Evolutionary conservation across 2,329 filamentous ascomycete species (phyloP).

Genomic region (Aspergillus sclerotialis): DNA sequence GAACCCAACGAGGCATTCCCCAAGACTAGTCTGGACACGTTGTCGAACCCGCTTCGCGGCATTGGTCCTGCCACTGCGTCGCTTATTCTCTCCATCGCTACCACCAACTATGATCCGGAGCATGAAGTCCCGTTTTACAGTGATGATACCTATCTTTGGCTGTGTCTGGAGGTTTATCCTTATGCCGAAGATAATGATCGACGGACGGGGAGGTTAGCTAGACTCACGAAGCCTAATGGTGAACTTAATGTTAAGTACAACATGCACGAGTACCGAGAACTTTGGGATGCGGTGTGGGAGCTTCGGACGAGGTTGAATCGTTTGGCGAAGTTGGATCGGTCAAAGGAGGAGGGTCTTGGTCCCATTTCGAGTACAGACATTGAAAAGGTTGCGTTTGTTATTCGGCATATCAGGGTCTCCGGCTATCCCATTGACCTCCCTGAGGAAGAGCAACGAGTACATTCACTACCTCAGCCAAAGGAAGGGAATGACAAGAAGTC

Average conservation of each 20-base stretch:
- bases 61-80: slow-evolving; percentile 39
- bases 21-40: slow-evolving; percentile 21
- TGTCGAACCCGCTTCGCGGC: slow-evolving; percentile 31
- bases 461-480: no score
- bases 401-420: slow-evolving; percentile 26
- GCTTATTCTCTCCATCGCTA: slow-evolving; percentile 34
- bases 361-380: slow-evolving; percentile 24
- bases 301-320: slow-evolving; percentile 18
- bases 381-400: slow-evolving; percentile 32
- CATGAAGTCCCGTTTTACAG: slow-evolving; percentile 35
- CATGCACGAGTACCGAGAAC: slow-evolving; percentile 28
- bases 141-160: slow-evolving; percentile 37
- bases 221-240: slow-evolving; percentile 14
- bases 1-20: no score
- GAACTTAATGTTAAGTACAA: slow-evolving; percentile 35
- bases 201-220: slow-evolving; percentile 7
- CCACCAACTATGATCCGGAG: no score
- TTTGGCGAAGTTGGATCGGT: no score
- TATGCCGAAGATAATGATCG: slow-evolving; percentile 1
- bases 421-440: slow-evolving; percentile 8
- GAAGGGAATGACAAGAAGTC: no score
- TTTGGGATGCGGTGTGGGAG: slow-evolving; percentile 22
- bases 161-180: slow-evolving; percentile 22
- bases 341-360: slow-evolving; percentile 2
- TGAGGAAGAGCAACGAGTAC: neutral